A percentile compares a stretch with the other conserved stretches of the same genome.
Conservation (phyloP, 148 eudicot genomes). For the Salicornia ramosissima region DNA sequence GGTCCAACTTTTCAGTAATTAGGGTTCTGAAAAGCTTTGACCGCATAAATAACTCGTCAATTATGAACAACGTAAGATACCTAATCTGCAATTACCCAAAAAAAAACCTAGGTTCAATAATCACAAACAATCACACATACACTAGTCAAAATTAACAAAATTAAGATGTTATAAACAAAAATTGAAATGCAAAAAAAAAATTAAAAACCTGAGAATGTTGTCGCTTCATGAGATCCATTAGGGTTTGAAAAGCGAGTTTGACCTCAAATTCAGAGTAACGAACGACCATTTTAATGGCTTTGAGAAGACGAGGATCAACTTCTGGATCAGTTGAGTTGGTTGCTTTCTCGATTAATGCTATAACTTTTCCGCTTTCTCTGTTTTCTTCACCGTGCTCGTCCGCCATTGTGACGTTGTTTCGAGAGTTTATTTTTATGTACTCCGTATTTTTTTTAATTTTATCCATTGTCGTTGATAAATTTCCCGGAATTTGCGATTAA, state of each 20-base stretch:
- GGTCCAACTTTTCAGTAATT: conserved; percentile 71
- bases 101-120: conserved; percentile 20
- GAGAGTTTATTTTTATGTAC: background rate
- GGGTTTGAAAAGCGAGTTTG: conserved; percentile 66
- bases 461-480: too few relatives aligned
- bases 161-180: too few relatives aligned
- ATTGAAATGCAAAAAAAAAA: background rate
- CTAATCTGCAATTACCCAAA: conserved; percentile 53
- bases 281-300: conserved; percentile 75
- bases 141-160: background rate
- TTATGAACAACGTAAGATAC: conserved; percentile 74
- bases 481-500: too few relatives aligned
- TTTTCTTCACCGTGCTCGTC: conserved; percentile 40
- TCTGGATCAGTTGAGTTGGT: conserved; percentile 64
- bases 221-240: conserved; percentile 67
- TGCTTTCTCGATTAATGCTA: conserved; percentile 63
- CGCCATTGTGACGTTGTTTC: conserved; percentile 20
- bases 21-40: conserved; percentile 83
- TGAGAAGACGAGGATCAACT: conserved; percentile 78
- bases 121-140: background rate
- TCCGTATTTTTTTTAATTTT: too few relatives aligned
- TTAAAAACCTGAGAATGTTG: conserved; percentile 77
- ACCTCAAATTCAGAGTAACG: conserved; percentile 73
- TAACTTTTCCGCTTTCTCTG: conserved; percentile 36
- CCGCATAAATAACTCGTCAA: conserved; percentile 87